Evolutionary conservation across 2,329 filamentous ascomycete species (phyloP), one percentile per base, ranked within the genome.

Genomic region (Uncinocarpus reesii): DNA sequence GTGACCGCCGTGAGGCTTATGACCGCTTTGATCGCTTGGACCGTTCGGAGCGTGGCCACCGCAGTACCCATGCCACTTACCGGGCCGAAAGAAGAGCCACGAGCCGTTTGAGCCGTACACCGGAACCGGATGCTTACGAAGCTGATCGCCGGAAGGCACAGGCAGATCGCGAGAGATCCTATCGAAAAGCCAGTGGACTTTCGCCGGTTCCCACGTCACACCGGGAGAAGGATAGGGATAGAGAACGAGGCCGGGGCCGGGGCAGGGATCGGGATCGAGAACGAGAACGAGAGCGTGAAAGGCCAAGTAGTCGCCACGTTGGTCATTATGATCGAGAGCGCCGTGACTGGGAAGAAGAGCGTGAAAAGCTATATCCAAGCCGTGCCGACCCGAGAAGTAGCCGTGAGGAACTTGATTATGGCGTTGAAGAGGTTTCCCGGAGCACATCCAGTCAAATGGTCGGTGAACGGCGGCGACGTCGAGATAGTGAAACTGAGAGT

Each of bases 81-180:
- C 60, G 65, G 40, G 65, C 65, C 44, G 66, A 68, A 36, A 59
- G 66, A 50, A 60, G 63, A 38, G 64, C 65, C 45, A 61, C 66
- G 35, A 71, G 71, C 56, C 75, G 86, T 58, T 78, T 79, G 58
- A 93, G 86, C 62, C 86, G 88, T 59, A 89, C 84, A 58, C 89
- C 88, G n/a, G 92, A 96, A 66, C 79, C 80, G 50, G 89, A 98
- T 69, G 80, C 86, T 16, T 98, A 98, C 66, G 92, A 96, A 67
- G 92, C 89, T 52, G 92, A 98, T 63, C 81, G 92, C 56, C 84
- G 88, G 60, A 92, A 90, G 65, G 90, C 90, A 36, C 89, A 92
- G 62, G 88, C 89, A 50, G 89, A 95, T 62, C 83, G 93, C 41
- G 93, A 96, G 69, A 84, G 89, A 56, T 89, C 93, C 58, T 93